phyloP scores from a whole-genome alignment of 208 protist genomes.

The Leishmania arabica region DNA sequence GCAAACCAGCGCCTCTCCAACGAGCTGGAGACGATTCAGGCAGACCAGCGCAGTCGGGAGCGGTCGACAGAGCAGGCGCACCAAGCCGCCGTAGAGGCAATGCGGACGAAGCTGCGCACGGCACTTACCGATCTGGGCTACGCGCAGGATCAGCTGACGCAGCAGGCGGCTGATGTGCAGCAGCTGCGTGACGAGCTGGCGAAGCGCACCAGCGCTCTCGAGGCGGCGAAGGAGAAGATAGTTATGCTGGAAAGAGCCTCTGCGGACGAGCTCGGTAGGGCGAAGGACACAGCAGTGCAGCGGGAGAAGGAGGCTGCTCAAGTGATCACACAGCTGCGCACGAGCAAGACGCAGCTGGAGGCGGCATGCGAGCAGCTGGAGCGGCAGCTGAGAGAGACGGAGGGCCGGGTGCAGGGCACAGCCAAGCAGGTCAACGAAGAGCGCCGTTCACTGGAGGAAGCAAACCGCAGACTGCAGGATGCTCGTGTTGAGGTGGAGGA shows the following conservation, averaged over 20 bases:
- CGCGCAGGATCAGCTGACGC: slow-evolving; percentile 66
- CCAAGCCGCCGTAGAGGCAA: slow-evolving; percentile 49
- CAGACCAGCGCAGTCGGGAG: slow-evolving; percentile 59
- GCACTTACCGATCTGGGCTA: slow-evolving; percentile 45
- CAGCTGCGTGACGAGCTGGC: slow-evolving; percentile 61
- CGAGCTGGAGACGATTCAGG: slow-evolving; percentile 58
- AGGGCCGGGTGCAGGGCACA: slow-evolving; percentile 47
- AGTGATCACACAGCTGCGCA: slow-evolving; percentile 25
- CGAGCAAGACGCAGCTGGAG: slow-evolving; percentile 47
- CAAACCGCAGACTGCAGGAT: slow-evolving; percentile 39
- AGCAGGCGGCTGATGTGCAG: slow-evolving; percentile 56
- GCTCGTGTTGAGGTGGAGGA: slow-evolving; percentile 49
- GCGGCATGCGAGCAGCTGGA: slow-evolving; percentile 45
- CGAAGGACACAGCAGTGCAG: slow-evolving; percentile 33
- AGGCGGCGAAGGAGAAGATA: slow-evolving; percentile 27
- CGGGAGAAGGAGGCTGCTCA: slow-evolving; percentile 40
- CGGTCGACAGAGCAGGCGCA: slow-evolving; percentile 55
- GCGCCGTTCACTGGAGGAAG: slow-evolving; percentile 50
- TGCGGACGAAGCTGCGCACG: slow-evolving; percentile 52
- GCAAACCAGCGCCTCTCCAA: slow-evolving; percentile 37
- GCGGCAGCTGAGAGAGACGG: slow-evolving; percentile 44
- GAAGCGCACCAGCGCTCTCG: slow-evolving; percentile 39
- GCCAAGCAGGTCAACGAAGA: slow-evolving; percentile 54
- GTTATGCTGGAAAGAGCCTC: slow-evolving; percentile 21
- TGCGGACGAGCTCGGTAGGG: slow-evolving; percentile 26